phyloP scores from a whole-genome alignment of 2,329 filamentous ascomycete species.

The Aschersonia sp. region DNA sequence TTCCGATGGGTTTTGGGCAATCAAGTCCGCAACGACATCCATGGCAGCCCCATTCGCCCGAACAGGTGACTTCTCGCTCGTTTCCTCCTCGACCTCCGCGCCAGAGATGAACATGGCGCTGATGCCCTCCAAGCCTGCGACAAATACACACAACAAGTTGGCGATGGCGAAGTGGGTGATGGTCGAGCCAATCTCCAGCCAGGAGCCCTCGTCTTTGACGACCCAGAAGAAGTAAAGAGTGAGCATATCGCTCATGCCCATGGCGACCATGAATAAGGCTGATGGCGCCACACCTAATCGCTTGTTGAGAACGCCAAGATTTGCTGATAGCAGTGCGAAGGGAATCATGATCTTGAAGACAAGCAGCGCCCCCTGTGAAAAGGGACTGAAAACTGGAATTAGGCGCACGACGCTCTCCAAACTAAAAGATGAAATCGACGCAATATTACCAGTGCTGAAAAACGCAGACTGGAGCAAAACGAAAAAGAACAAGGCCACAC shows the following conservation, averaged over 20 bases:
- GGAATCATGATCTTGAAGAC: conserved; percentile 85
- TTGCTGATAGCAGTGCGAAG: conserved; percentile 83
- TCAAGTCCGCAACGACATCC: not conserved
- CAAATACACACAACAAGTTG: conserved; percentile 78
- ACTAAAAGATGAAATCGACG: conserved; percentile 85
- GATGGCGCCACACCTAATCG: conserved; percentile 72
- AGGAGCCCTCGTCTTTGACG: conserved; percentile 89
- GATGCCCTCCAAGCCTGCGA: conserved; percentile 72
- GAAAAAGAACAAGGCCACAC: conserved; percentile 89
- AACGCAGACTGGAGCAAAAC: conserved; percentile 90
- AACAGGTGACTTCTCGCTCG: not conserved
- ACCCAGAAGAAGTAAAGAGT: conserved; percentile 97
- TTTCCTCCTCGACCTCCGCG: conserved; percentile 44
- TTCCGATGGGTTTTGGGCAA: not conserved
- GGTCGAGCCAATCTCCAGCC: conserved; percentile 93
- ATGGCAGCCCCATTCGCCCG: not conserved
- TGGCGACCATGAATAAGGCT: conserved; percentile 86
- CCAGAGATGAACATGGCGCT: conserved; percentile 74
- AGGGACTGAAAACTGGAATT: conserved; percentile 85
- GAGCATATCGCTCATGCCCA: conserved; percentile 80
- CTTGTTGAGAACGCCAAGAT: conserved; percentile 84
- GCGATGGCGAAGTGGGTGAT: conserved; percentile 95
- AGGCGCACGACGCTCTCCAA: conserved; percentile 80
- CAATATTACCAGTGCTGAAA: conserved; percentile 93
- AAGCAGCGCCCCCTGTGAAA: conserved; percentile 76